Conservation (phyloP, 2,329 filamentous ascomycete genomes). For the Fusarium solani-melongenae region DNA sequence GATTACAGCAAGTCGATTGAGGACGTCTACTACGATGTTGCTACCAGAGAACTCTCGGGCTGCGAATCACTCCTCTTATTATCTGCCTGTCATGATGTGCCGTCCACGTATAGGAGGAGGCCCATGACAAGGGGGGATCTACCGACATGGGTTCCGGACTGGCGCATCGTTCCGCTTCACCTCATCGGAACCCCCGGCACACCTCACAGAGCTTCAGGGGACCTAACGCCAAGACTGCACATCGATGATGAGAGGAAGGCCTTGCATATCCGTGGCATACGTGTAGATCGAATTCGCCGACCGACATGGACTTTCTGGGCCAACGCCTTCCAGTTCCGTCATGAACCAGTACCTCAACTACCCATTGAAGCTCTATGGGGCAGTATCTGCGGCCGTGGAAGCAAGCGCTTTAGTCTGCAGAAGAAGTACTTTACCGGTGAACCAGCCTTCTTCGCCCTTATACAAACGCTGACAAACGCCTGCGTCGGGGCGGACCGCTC, state of each 20-base stretch:
- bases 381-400: slow-evolving; percentile 40
- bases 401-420: slow-evolving; percentile 38
- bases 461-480: slow-evolving; percentile 50
- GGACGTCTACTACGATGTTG: slow-evolving; percentile 50
- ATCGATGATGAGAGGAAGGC: slow-evolving; percentile 39
- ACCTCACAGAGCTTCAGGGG: slow-evolving; percentile 46
- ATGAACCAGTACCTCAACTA: slow-evolving; percentile 8
- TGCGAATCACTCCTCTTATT: slow-evolving; percentile 45
- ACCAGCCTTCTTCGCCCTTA: slow-evolving; percentile 47
- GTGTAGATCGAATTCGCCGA: slow-evolving; percentile 41
- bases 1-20: slow-evolving; percentile 46
- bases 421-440: slow-evolving; percentile 41
- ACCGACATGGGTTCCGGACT: slow-evolving; percentile 54
- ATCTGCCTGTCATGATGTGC: slow-evolving; percentile 43
- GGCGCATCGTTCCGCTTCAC: slow-evolving; percentile 48
- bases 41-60: slow-evolving; percentile 43
- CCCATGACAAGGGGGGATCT: slow-evolving; percentile 19
- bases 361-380: slow-evolving; percentile 48
- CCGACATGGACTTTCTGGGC: slow-evolving; percentile 46
- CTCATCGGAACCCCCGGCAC: slow-evolving; percentile 47
- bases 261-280: slow-evolving; percentile 45
- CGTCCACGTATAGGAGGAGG: slow-evolving; percentile 18
- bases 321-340: slow-evolving; percentile 46
- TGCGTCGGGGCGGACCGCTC: slow-evolving; percentile 45
- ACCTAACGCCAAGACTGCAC: slow-evolving; percentile 39